Percentiles rank a stretch among this genome's conserved stretches.
These are phyloP conservation scores for Camelina laxa DNA, from an alignment of 345 rosid species.

Conservation along the genomic window DNA sequence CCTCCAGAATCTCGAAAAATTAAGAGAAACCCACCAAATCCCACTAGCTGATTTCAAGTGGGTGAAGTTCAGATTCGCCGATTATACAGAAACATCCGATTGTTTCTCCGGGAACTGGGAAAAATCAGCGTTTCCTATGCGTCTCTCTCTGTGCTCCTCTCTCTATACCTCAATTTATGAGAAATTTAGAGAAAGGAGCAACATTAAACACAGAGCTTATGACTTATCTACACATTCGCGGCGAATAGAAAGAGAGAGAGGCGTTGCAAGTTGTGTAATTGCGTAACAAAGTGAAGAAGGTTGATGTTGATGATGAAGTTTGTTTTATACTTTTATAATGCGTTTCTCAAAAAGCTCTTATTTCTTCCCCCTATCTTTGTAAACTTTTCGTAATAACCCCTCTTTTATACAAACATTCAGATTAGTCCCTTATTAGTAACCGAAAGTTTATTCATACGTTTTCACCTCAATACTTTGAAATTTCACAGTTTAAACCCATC, in stretches of 20 bases:
- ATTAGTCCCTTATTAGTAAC: not conserved
- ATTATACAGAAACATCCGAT: not conserved
- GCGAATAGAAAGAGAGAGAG: not conserved
- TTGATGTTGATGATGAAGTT: conserved; percentile 16
- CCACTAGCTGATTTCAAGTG: conserved; percentile 44
- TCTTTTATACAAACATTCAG: not conserved
- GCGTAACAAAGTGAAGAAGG: conserved; percentile 44
- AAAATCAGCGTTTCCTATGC: conserved; percentile 18
- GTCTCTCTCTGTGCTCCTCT: conserved; percentile 21
- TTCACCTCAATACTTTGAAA: not conserved
- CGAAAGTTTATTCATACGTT: not conserved
- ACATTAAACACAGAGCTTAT: conserved; percentile 24
- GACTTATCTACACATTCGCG: not conserved
- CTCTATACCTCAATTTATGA: conserved; percentile 15
- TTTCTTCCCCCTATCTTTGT: not conserved
- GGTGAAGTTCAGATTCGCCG: conserved; percentile 28
- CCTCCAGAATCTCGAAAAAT: conserved; percentile 19
- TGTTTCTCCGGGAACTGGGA: conserved; percentile 13
- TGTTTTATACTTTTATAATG: not conserved
- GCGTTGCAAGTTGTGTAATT: conserved; percentile 34
- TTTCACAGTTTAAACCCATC: conserved; percentile 9
- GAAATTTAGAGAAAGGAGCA: conserved; percentile 13
- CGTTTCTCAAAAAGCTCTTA: not conserved
- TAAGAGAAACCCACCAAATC: conserved; percentile 46
- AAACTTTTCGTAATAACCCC: conserved; percentile 9